Percentiles rank a stretch among this genome's conserved stretches.
These are phyloP conservation scores for Pseudohalonectria lignicola DNA, from an alignment of 2,329 filamentous ascomycete genomes.

Conservation along the genomic window DNA sequence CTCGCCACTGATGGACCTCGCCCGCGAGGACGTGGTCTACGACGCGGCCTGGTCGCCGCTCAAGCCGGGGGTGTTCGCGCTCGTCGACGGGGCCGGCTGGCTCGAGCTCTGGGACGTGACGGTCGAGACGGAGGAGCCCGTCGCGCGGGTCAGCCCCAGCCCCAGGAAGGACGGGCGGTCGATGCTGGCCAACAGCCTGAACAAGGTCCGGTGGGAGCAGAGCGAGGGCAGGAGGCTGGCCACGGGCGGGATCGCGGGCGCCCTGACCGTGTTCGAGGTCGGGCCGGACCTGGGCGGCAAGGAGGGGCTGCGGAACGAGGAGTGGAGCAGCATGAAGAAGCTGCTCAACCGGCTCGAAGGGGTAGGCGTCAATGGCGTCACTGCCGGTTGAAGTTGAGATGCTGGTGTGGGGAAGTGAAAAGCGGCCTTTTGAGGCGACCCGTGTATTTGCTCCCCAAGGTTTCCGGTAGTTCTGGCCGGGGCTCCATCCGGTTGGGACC, in stretches of 20 bases:
- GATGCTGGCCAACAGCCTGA: slow-evolving; percentile 75
- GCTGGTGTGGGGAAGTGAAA: no score
- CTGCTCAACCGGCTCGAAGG: slow-evolving; percentile 64
- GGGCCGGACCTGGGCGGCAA: slow-evolving; percentile 71
- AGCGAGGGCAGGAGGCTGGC: slow-evolving; percentile 79
- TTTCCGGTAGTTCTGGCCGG: no score
- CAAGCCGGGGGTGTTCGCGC: slow-evolving; percentile 86
- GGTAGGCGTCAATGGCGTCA: slow-evolving; percentile 35
- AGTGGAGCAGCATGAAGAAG: slow-evolving; percentile 91
- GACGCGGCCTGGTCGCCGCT: slow-evolving; percentile 92
- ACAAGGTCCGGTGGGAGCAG: slow-evolving; percentile 90
- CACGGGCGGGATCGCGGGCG: slow-evolving; percentile 83
- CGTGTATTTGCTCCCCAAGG: no score
- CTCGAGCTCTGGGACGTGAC: slow-evolving; percentile 95
- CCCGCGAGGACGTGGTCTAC: slow-evolving; percentile 92
- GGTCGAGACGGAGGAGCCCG: slow-evolving; percentile 82
- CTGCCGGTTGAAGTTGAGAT: no score
- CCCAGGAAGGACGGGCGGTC: slow-evolving; percentile 51
- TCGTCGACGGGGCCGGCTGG: slow-evolving; percentile 86
- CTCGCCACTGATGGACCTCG: slow-evolving; percentile 74
- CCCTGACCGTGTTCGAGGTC: slow-evolving; percentile 89
- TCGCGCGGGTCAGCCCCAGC: slow-evolving; percentile 68
- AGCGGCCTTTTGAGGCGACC: no score
- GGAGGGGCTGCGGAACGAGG: slow-evolving; percentile 72
- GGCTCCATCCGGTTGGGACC: no score